These are phyloP conservation scores for Pythium dissimile DNA, from an alignment of 352 stramenopile species.

Conservation along the genomic window DNA sequence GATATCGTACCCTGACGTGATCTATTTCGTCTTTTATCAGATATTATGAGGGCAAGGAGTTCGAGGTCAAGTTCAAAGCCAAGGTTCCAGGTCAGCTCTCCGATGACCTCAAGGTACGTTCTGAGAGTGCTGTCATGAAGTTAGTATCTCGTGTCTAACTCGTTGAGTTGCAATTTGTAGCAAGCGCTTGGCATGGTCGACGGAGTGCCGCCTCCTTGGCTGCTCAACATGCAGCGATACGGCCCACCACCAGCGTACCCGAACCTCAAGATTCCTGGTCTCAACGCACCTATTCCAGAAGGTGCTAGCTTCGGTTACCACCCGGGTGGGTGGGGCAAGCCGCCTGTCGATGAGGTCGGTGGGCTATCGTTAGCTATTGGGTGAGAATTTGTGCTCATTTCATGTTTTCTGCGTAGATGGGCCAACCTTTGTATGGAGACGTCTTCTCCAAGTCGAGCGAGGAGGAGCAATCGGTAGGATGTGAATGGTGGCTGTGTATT, in stretches of 20 bases:
- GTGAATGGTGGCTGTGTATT: not conserved
- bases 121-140: too few species aligned
- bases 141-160: not conserved
- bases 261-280: slow-evolving; percentile 94
- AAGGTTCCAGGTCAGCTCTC: slow-evolving; percentile 90
- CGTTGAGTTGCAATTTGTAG: slow-evolving; percentile 14
- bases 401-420: slow-evolving; percentile 38
- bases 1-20: too few species aligned
- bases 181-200: slow-evolving; percentile 94
- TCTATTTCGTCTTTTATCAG: slow-evolving; percentile 24
- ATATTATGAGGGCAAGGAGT: slow-evolving; percentile 99
- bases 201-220: slow-evolving; percentile 93
- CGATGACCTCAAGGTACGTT: slow-evolving; percentile 66
- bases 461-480: slow-evolving; percentile 12
- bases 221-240: slow-evolving; percentile 99
- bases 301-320: slow-evolving; percentile 96
- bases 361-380: too few species aligned
- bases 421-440: slow-evolving; percentile 96
- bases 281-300: slow-evolving; percentile 96
- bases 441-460: slow-evolving; percentile 82
- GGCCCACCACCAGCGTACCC: slow-evolving; percentile 96
- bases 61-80: slow-evolving; percentile 88
- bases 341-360: slow-evolving; percentile 89
- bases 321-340: slow-evolving; percentile 96
- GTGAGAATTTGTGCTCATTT: not conserved